A percentile compares a stretch with the other conserved stretches of the same genome.
These are phyloP conservation scores for Elaeis oleifera DNA, from an alignment of 202 grass and related monocot species.

Conservation along the genomic window DNA sequence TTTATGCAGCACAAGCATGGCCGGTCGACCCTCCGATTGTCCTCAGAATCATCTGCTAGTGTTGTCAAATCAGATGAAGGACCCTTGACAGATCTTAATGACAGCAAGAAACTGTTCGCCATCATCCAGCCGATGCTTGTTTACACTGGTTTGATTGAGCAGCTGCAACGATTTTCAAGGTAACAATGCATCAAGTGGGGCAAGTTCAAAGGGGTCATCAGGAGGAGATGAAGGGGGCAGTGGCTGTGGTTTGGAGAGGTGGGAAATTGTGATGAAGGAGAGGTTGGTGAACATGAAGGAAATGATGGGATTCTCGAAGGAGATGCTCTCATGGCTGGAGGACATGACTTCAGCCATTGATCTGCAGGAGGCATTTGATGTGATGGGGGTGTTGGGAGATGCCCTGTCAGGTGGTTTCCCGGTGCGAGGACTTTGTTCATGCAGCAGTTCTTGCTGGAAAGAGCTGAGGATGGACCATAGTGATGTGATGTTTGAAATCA, in stretches of 20 bases:
- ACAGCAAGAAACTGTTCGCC: conserved; percentile 52
- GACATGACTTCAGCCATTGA: conserved; percentile 69
- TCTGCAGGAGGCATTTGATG: conserved; percentile 93
- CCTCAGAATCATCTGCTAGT: conserved; percentile 23
- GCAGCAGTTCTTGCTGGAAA: conserved; percentile 47
- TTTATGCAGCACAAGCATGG: conserved; percentile 94
- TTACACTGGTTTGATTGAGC: conserved; percentile 83
- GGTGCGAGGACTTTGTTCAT: conserved; percentile 71
- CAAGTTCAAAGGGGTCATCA: conserved; percentile 13
- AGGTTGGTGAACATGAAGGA: conserved; percentile 80
- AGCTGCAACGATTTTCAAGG: conserved; percentile 88
- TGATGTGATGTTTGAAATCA: too few species aligned
- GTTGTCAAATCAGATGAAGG: conserved; percentile 40
- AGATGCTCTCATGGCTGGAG: conserved; percentile 78
- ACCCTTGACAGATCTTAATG: conserved; percentile 34
- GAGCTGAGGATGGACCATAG: conserved; percentile 21
- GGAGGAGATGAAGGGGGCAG: conserved; percentile 19
- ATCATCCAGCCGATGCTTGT: conserved; percentile 80
- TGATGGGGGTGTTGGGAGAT: conserved; percentile 60
- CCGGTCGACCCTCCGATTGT: conserved; percentile 34
- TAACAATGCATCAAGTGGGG: conserved; percentile 19
- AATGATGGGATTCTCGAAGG: conserved; percentile 64
- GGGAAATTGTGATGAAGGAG: conserved; percentile 86
- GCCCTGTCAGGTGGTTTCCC: conserved; percentile 53
- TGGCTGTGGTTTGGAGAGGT: conserved; percentile 30